These are phyloP conservation scores for Starmerella apis DNA, from an alignment of 805 yeast genomes.

Conservation along the genomic window DNA sequence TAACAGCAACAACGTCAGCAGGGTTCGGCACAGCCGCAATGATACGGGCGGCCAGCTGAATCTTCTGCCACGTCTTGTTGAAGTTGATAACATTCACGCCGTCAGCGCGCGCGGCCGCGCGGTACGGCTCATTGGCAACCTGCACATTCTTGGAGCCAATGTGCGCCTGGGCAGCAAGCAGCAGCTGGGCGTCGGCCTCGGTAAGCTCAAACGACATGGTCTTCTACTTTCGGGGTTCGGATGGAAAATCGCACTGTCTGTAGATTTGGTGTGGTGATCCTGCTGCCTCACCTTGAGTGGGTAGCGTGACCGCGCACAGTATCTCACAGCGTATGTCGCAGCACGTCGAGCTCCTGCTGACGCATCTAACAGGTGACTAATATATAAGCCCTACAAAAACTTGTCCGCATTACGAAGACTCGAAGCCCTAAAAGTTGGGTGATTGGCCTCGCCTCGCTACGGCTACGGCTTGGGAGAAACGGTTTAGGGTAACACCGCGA, in stretches of 20 bases:
- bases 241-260: conserved; percentile 7
- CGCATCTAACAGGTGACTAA: not conserved
- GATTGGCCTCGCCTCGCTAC: no score
- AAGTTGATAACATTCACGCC: conserved; percentile 90
- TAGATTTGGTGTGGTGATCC: conserved; percentile 8
- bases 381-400: not conserved
- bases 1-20: conserved; percentile 95
- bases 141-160: conserved; percentile 99
- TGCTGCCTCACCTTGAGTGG: conserved; percentile 3
- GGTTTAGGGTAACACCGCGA: not conserved
- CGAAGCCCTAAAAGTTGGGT: not conserved
- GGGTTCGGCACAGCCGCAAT: conserved; percentile 99
- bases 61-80: conserved; percentile 99
- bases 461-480: not conserved
- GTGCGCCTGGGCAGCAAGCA: conserved; percentile 99
- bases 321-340: not conserved
- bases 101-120: conserved; percentile 21
- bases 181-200: conserved; percentile 96
- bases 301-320: conserved; percentile 3
- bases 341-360: not conserved
- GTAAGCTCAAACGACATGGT: conserved; percentile 42
- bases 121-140: conserved; percentile 38
- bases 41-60: conserved; percentile 98
- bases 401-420: not conserved
- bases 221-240: conserved; percentile 11